Conservation (phyloP, 208 protist species). For the Herpetomonas tarakana region DNA sequence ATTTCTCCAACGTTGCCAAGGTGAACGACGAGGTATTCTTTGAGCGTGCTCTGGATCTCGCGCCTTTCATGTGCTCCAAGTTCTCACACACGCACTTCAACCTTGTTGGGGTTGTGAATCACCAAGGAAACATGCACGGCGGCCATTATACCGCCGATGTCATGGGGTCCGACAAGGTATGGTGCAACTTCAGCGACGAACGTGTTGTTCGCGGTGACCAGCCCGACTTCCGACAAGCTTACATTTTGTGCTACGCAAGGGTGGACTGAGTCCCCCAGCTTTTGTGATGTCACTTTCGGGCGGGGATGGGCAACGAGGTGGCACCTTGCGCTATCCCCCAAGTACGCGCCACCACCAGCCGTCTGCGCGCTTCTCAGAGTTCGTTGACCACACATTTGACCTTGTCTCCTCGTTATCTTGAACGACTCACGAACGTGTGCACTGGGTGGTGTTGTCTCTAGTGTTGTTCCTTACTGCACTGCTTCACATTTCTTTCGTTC, state of each 20-base stretch:
- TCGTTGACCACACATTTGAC: too few species aligned
- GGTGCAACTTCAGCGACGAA: constrained; percentile 87
- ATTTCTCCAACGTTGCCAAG: constrained; percentile 79
- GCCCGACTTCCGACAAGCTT: constrained; percentile 58
- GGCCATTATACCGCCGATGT: constrained; percentile 91
- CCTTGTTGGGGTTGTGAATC: constrained; percentile 87
- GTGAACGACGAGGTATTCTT: constrained; percentile 61
- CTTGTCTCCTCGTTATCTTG: too few species aligned
- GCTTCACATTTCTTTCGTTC: too few species aligned
- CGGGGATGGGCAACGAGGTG: neutral
- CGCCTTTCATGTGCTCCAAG: constrained; percentile 55
- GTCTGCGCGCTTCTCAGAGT: too few species aligned
- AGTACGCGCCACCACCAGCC: too few species aligned
- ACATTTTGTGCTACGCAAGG: constrained; percentile 80
- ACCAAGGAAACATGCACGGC: constrained; percentile 87
- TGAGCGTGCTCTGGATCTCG: constrained; percentile 56
- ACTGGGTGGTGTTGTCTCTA: too few species aligned
- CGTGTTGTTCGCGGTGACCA: constrained; percentile 22
- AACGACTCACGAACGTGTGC: too few species aligned
- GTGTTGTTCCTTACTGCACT: too few species aligned
- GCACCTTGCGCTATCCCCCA: too few species aligned
- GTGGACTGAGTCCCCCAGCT: too few species aligned
- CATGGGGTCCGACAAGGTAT: constrained; percentile 51
- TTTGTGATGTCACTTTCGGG: neutral
- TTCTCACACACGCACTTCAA: constrained; percentile 56